These are phyloP conservation scores for Aleurites moluccanus DNA, from an alignment of 441 rosid genomes.

Conservation along the genomic window DNA sequence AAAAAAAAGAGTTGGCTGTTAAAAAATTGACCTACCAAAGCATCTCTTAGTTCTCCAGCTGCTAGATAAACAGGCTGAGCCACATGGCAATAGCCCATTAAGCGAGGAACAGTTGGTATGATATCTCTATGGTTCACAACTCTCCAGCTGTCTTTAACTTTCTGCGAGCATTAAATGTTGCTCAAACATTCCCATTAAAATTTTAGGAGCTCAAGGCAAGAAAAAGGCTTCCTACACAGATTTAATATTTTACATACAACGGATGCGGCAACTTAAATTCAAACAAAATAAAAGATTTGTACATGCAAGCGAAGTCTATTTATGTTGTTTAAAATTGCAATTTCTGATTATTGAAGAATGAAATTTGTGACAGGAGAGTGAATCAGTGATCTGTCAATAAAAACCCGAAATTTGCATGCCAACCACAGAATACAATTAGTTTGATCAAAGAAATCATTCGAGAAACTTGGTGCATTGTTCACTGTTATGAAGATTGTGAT, in stretches of 20 bases:
- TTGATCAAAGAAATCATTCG: neutral
- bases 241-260: neutral
- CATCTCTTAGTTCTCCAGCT: constrained; percentile 58
- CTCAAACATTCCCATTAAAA: constrained; percentile 17
- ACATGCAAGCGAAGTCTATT: neutral
- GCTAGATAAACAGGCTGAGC: constrained; percentile 89
- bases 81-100: constrained; percentile 98
- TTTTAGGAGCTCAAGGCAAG: neutral
- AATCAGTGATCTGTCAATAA: no score
- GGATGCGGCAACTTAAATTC: neutral
- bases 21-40: constrained; percentile 51
- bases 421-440: neutral
- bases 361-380: neutral
- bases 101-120: constrained; percentile 89
- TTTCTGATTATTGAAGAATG: neutral
- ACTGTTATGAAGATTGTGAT: neutral
- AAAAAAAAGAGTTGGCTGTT: neutral
- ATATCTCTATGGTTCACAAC: constrained; percentile 96
- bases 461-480: neutral
- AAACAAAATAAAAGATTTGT: neutral
- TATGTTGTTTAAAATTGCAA: neutral
- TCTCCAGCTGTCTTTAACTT: constrained; percentile 93
- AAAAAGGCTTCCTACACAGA: neutral
- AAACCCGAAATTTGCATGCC: neutral
- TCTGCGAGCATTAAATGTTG: constrained; percentile 45